Evolutionary conservation across 2,329 filamentous ascomycete genomes (phyloP), one percentile per base, ranked within the genome.

Genomic region (Aureobasidium namibiae): DNA sequence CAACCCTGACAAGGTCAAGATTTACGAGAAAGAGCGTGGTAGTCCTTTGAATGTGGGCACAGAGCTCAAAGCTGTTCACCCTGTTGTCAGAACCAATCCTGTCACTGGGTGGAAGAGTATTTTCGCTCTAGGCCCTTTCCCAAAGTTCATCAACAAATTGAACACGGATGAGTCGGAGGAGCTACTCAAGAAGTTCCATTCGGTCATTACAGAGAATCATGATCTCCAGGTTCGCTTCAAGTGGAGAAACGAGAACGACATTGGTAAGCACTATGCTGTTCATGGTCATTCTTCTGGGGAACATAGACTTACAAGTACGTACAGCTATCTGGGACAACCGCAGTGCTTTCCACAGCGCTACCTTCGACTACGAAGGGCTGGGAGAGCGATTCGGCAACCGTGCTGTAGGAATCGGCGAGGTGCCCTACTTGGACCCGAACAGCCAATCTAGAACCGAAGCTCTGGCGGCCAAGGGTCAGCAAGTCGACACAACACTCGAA

Each of bases 271-370:
- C n/a, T n/a, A 71, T 56, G 21, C 18, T 21, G 4, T 31, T 0
- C 13, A 4, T n/a, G 18, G 1, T 34, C 0, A 1, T 18, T n/a
- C 7, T 53, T 67, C 65, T 45, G 59, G 67, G 24, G 23, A 5
- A 13, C 13, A n/a, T 31, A 33, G 13, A 16, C 53, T 56, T 8
- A 56, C 11, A 8, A 10, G 8, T 0, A 14, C 0, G 4, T 6
- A 14, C 10, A 61, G 80, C 83, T 1, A 84, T 88, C 63, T 88
- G 85, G 85, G 85, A 88, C 66, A 88, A 88, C 61, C 72, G 82
- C 7, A 80, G 78, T 56, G 78, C 73, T 0, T 84, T 81, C 69
- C 82, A 85, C 64, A 79, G 78, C 38, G 83, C 82, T 0, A 87
- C 82, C 0, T 85, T 81, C 62, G 85, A 88, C 63, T 87, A 86